These are phyloP conservation scores for Peterozyma xylosa DNA, from an alignment of 805 yeast species.

Conservation along the genomic window DNA sequence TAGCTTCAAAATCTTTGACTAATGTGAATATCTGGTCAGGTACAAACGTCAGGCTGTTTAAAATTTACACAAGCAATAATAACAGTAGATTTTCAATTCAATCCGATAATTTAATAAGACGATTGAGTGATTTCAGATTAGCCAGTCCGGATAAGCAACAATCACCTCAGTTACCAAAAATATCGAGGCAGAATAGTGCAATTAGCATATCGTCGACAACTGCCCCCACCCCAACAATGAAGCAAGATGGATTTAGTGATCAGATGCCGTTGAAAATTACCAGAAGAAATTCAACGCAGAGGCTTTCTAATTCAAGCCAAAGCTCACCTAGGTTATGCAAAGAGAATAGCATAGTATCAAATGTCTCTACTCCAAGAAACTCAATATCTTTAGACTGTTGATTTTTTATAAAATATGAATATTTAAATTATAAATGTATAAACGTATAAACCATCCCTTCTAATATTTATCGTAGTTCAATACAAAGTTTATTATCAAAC, in stretches of 20 bases:
- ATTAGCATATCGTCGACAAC: not conserved
- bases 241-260: constrained; percentile 1
- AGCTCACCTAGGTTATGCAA: constrained; percentile 1
- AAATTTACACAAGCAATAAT: constrained; percentile 16
- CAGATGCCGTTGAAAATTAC: constrained; percentile 15
- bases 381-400: constrained; percentile 1
- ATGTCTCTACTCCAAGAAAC: constrained; percentile 6
- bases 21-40: constrained; percentile 34
- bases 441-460: not conserved
- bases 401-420: not conserved
- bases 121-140: constrained; percentile 36
- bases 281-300: constrained; percentile 14
- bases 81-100: constrained; percentile 19
- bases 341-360: no score
- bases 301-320: constrained; percentile 5
- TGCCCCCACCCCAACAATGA: constrained; percentile 2
- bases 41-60: constrained; percentile 37
- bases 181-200: constrained; percentile 14
- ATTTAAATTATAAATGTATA: not conserved
- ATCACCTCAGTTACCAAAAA: constrained; percentile 22
- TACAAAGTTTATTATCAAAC: no score
- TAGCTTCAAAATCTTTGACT: constrained; percentile 16
- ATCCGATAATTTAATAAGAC: constrained; percentile 40
- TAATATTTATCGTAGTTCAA: no score
- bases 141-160: constrained; percentile 14